Evolutionary conservation across 1,284 basidiomycete species (phyloP), one percentile per base, ranked within the genome.

Genomic region (Puccinia horiana): DNA sequence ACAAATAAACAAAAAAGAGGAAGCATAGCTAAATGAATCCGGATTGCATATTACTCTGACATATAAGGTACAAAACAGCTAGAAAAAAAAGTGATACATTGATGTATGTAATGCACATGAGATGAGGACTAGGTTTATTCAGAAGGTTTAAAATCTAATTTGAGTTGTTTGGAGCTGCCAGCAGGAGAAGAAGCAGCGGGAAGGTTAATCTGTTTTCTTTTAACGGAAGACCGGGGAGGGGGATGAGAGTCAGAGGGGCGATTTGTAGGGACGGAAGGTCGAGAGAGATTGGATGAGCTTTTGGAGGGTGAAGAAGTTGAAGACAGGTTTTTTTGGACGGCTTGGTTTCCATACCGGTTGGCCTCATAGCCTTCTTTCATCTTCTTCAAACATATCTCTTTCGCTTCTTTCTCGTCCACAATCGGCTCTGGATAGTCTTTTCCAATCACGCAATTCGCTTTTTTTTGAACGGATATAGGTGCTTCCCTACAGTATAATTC

Each of bases 381-480:
- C 49, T 69, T 73, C 52, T 65, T 61, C 37, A 78, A 32, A 49
- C 54, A 69, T n/a, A 35, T 37, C 35, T 78, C 47, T 20, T 32
- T 37, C 18, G 69, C 26, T 40, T 52, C 49, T 79, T 73, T 78
- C 44, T 78, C 49, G 26, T 72, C n/a, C 5, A 72, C 69, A 12
- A 81, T 75, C 32, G 79, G 77, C 42, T 78, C 77, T 44, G 88
- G 88, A 79, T 88, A 89, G 70, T 88, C 86, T 79, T 85, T 85
- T 6, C 88, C 88, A 35, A 88, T 87, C 49, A 88, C 86, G 82
- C 87, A 88, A 5, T 86, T 85, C 0, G 88, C 87, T 79, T 86
- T 85, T 81, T 87, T 84, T 81, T 88, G 88, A 0, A 88, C 85
- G 0, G 84, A 83, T 2, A 83, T 54, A 8, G 88, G 87, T 1